Base-by-base conservation (phyloP, 2,329 filamentous ascomycete genomes). In the Exserohilum rostratum region DNA sequence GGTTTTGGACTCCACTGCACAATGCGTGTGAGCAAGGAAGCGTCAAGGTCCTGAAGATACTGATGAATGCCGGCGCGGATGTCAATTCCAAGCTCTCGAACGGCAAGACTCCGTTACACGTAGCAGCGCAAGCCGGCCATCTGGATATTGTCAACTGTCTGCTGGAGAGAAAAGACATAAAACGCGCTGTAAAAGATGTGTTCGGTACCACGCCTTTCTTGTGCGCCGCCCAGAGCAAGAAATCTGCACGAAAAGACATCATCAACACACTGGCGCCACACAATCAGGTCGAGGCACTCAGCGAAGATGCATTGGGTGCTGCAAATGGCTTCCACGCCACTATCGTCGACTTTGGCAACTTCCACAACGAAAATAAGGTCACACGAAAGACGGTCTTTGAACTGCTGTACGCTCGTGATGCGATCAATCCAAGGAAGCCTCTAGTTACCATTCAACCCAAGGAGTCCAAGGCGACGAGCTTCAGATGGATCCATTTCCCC, bases 401-500 rank as follows among this genome's bases (percentile, higher is more conserved):
- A 39, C 53, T 76, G 3, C 54, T 76, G 3, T 76, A 76, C 43
- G 72, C 64, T 9, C 62, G 65, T 7, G 73, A 75, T 42, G 37
- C 63, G 2, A 47, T 71, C 46, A 76, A 74, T 25, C 57, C 63
- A 2, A 63, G 71, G 25, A 76, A 74, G 47, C 69, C 73, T 6
- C 69, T 69, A 3, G 59, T 76, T 22, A 70, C 61, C 7, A 74
- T 78, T 7, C 50, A 78, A 7, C 75, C 76, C 7, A 72, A 65
- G 9, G 73, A 78, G n/a, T 69, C 72, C 13, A 78, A 77, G 51
- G 67, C 73, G 9, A 77, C 77, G 12, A 69, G 62, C 20, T 79
- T 80, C 35, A 65, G 78, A 17, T 80, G 78, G 78, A 78, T 80
- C 30, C 78, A 80, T 62, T 63, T 80, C 5, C 78, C 78, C 13